A percentile compares a stretch with the other conserved stretches of the same genome.
Evolutionary conservation across 83 land plant genomes (phyloP).

Genomic region (Diphasiastrum complanatum): DNA sequence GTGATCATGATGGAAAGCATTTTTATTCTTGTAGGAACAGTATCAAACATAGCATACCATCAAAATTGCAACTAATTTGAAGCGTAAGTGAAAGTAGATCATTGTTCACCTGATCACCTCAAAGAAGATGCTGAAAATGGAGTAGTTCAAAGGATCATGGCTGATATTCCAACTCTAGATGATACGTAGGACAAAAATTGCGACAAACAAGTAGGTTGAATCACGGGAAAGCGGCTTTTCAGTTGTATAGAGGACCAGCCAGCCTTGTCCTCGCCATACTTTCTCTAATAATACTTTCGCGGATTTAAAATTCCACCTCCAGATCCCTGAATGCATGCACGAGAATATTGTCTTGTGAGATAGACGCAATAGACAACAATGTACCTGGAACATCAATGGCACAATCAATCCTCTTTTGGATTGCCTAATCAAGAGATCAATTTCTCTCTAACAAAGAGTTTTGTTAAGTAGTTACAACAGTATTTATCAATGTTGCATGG

Average conservation of each 20-base stretch:
- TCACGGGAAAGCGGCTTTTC: slow-evolving; percentile 27
- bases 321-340: too few species aligned
- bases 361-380: slow-evolving; percentile 26
- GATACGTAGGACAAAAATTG: slow-evolving; percentile 42
- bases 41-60: neutral
- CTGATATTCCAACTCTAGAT: slow-evolving; percentile 34
- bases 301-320: too few species aligned
- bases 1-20: neutral
- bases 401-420: neutral
- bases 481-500: neutral
- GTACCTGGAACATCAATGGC: slow-evolving; percentile 12
- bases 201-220: slow-evolving; percentile 37
- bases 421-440: neutral
- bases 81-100: neutral
- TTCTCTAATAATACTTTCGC: neutral
- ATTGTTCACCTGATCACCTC: slow-evolving; percentile 38
- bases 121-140: slow-evolving; percentile 41
- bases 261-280: neutral
- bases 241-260: slow-evolving; percentile 13
- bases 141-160: slow-evolving; percentile 63
- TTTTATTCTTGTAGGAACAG: neutral
- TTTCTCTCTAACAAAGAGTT: neutral
- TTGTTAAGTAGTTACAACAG: neutral
- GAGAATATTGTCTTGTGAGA: slow-evolving; percentile 15
- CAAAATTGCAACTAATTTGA: neutral